These are phyloP conservation scores for Funneliformis caledonium DNA, from an alignment of 371 early-diverging fungal species.

Conservation along the genomic window DNA sequence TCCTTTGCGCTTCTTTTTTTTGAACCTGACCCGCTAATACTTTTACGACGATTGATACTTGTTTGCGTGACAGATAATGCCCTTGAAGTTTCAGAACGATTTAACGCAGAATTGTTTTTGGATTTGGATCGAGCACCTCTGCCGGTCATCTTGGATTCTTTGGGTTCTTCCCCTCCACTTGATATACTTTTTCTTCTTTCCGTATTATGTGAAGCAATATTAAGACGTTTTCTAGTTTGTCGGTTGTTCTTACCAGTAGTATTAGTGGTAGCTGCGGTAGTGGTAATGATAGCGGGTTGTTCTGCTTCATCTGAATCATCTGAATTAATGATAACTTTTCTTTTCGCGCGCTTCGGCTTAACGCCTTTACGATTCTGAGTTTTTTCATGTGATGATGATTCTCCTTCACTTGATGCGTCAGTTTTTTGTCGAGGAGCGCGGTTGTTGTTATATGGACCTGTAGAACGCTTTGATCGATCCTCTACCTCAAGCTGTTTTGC, in stretches of 20 bases:
- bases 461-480: background rate
- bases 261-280: too few relatives aligned
- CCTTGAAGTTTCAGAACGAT: background rate
- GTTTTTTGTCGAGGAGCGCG: background rate
- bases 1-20: slow-evolving; percentile 2
- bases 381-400: background rate
- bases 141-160: background rate
- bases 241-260: background rate
- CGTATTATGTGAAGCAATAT: background rate
- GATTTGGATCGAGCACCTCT: background rate
- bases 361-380: background rate
- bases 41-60: slow-evolving; percentile 4
- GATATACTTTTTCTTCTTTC: background rate
- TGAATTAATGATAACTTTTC: slow-evolving; percentile 2
- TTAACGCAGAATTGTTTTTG: background rate
- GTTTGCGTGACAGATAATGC: background rate
- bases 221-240: background rate
- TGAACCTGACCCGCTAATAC: background rate
- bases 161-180: background rate
- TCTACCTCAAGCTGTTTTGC: background rate
- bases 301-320: background rate
- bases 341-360: slow-evolving; percentile 2
- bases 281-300: background rate
- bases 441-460: background rate
- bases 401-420: background rate